Base-by-base conservation (phyloP, 805 yeast species). In the Henningerozyma blattae region DNA sequence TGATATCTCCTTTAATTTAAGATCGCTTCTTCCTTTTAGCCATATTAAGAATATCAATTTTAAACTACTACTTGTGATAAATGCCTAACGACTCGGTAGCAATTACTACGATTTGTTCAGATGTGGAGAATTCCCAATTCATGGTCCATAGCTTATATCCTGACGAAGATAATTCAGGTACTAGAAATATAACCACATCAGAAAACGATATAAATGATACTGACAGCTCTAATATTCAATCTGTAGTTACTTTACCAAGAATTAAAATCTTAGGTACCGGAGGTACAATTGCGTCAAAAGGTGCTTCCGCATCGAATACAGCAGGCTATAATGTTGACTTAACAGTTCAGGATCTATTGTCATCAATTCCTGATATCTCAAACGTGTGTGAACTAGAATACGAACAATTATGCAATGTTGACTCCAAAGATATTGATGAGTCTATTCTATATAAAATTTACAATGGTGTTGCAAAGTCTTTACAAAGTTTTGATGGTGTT, bases 321-420 rank as follows among this genome's bases (percentile, higher is more conserved):
- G 73, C 75, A 1, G 76, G 75, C 3, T 71, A 71, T 47, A 57
- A 62, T 28, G 70, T 71, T 4, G 75, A 69, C 34, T 54, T 70
- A 37, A 65, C 72, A 7, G 59, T 63, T 28, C 72, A 71, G 39
- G 75, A 72, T 35, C 52, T 72, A 44, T 52, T 75, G 30, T 58
- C 59, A 14, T 58, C 69, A 10, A 71, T 75, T 31, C 82, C 82
- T 3, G 77, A 72, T 42, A 61, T 75, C 25, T 60, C 72, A 0
- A 48, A 56, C 9, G 62, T 71, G 5, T 75, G 80, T 45, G 68
- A 66, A 38, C 59, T 75, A 38, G 72, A 69, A 42, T 75, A 72
- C 48, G 80, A 74, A 52, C 82, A 76, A 45, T 61, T 76, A 28
- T 65, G 72, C 41, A 76, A 76, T 44, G 56, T 75, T 14, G 82